Base-by-base conservation (phyloP, 2,329 filamentous ascomycete species). In the Fusarium avenaceum region DNA sequence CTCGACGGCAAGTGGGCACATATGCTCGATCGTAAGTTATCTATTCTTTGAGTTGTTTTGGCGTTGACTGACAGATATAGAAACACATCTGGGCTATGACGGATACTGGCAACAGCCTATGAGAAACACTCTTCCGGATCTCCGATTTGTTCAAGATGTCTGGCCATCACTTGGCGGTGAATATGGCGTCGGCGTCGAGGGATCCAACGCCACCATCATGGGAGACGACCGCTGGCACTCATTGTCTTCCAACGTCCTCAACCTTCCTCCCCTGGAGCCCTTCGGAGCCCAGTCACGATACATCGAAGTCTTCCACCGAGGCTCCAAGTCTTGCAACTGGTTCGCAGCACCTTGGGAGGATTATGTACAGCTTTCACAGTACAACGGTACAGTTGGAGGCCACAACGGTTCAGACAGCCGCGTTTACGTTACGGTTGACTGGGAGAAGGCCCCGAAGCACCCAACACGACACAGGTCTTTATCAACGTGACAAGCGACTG, bases 81-180 rank as follows among this genome's bases (percentile, higher is more conserved):
- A 86, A 79, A 86, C 84, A 0, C 86, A 87, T 68, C 76, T 87
- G 10, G 84, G 85, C 20, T 87, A 85, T 46, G 80, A 85, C 52
- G 82, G 80, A 0, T 75, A 76, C 75, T 87, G 89, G 89, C 90
- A 92, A 77, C 90, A 92, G 74, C 89, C 90, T 2, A 92, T 92
- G 90, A 82, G 89, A 33, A 90, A 92, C 73, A 85, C 85, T 0
- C 83, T 90, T 2, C 89, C 90, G 0, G 84, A 86, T 7, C 58
- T 76, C 20, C 46, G 65, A 6, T 76, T 70, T n/a, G 72, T 76
- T 5, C 74, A 76, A 19, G 90, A 9, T 83, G 89, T 54, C 80
- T 92, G 56, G 88, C 89, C 22, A 80, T 93, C 44, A 81, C 67
- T 72, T 20, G 70, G 82, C 46, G 77, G 77, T 0, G 73, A 79